These are phyloP conservation scores for Euphorbia pulcherrima DNA, from an alignment of 345 rosid genomes.

Conservation along the genomic window DNA sequence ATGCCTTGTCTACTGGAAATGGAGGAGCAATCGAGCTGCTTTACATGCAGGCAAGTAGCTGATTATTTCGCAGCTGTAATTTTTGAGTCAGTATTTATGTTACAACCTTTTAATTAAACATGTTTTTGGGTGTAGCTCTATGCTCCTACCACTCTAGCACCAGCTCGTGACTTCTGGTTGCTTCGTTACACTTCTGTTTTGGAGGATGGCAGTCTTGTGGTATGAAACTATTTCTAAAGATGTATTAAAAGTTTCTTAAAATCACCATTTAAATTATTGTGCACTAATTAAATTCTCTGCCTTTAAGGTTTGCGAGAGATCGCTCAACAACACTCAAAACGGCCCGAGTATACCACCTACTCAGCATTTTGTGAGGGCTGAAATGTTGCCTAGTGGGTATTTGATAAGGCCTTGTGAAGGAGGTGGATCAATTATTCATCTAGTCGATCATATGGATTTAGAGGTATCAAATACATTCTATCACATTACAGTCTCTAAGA, in stretches of 20 bases:
- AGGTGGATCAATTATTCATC: conserved; percentile 93
- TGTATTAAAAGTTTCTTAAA: background rate
- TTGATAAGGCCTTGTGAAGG: conserved; percentile 96
- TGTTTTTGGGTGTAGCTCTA: conserved; percentile 50
- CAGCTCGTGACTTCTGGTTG: conserved; percentile 98
- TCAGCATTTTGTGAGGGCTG: conserved; percentile 97
- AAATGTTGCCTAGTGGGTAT: conserved; percentile 96
- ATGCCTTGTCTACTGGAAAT: conserved; percentile 87
- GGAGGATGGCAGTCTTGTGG: conserved; percentile 99
- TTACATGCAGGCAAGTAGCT: conserved; percentile 73
- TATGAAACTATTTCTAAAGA: conserved; percentile 22
- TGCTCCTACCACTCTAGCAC: conserved; percentile 98
- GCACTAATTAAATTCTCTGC: background rate
- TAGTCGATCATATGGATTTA: conserved; percentile 95
- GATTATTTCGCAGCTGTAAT: background rate
- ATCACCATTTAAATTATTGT: background rate
- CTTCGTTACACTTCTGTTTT: conserved; percentile 89
- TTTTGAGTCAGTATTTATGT: background rate
- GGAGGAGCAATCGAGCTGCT: conserved; percentile 99
- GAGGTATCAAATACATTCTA: conserved; percentile 47
- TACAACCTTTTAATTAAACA: conserved; percentile 1
- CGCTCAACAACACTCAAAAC: conserved; percentile 87
- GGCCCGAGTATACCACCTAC: conserved; percentile 96
- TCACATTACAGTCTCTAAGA: background rate
- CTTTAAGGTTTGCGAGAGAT: conserved; percentile 85